Conservation (phyloP, 1,284 basidiomycete species). For the Polyporus tsugae region DNA sequence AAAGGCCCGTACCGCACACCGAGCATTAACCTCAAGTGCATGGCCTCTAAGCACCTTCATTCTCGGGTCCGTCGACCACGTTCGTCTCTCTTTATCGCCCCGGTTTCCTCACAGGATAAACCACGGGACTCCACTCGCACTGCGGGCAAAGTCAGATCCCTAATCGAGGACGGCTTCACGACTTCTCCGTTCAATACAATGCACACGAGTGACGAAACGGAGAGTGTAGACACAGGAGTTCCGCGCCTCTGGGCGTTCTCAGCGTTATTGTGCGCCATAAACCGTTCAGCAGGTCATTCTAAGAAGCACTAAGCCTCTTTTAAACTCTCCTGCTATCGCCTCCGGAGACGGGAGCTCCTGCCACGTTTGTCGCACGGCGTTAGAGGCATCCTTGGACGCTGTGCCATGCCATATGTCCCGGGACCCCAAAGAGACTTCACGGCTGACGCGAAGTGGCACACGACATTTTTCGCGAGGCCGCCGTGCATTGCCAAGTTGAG, state of each 20-base stretch:
- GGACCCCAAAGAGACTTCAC: not conserved
- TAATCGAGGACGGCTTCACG: not conserved
- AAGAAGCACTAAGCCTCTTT: slow-evolving; percentile 6
- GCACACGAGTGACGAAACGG: not conserved
- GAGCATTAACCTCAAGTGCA: not conserved
- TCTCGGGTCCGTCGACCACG: not conserved
- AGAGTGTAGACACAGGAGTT: not conserved
- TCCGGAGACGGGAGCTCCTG: not conserved
- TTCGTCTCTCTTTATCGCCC: slow-evolving; percentile 5
- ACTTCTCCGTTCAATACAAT: slow-evolving; percentile 3
- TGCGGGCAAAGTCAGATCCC: not conserved
- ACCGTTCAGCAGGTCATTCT: not conserved
- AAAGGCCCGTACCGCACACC: slow-evolving; percentile 1
- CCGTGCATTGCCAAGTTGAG: not conserved
- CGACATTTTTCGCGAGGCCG: slow-evolving; percentile 3
- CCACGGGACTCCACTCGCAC: not conserved
- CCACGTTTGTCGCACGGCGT: slow-evolving; percentile 5
- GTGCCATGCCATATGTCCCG: not conserved
- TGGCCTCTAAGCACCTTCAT: not conserved
- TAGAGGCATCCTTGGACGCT: slow-evolving; percentile 4
- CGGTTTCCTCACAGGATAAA: not conserved
- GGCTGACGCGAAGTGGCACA: not conserved
- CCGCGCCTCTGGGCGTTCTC: not conserved
- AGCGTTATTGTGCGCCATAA: not conserved
- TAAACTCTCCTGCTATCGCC: not conserved